Evolutionary conservation across 148 eudicot species (phyloP).

Genomic region (Arctostaphylos glauca): DNA sequence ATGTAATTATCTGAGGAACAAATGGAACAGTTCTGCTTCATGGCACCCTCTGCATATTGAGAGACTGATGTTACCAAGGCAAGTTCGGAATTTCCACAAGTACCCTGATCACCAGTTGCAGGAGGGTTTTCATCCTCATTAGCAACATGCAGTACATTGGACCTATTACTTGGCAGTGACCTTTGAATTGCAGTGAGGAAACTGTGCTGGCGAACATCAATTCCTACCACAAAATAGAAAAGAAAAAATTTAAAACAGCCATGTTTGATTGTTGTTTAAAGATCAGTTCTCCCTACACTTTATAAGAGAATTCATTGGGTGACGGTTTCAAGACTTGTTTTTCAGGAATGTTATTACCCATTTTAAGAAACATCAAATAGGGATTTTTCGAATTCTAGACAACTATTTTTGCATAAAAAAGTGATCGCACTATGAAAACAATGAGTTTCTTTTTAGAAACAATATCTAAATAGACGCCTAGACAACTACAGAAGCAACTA

Average conservation of each 20-base stretch:
- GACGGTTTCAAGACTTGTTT: neutral
- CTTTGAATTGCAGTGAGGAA: conserved; percentile 54
- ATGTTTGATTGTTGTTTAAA: neutral
- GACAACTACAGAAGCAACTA: neutral
- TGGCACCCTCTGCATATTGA: conserved; percentile 17
- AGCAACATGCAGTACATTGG: conserved; percentile 27
- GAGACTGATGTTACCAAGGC: conserved; percentile 16
- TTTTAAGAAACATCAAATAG: neutral
- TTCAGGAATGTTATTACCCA: neutral
- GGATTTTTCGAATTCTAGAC: neutral
- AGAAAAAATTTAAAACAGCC: neutral
- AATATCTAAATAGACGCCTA: neutral
- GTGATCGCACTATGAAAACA: neutral
- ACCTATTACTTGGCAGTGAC: conserved; percentile 43
- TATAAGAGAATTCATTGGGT: neutral
- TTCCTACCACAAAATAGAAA: conserved; percentile 38
- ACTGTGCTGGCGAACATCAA: conserved; percentile 35
- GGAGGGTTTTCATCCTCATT: conserved; percentile 9
- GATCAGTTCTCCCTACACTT: neutral
- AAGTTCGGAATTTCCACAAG: conserved; percentile 16
- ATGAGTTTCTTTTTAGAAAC: neutral
- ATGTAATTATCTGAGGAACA: conserved; percentile 38
- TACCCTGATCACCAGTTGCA: conserved; percentile 21
- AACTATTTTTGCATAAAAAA: neutral
- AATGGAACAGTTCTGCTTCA: conserved; percentile 49